Percentiles rank a stretch among this genome's conserved stretches.
Conservation (phyloP, 2,329 filamentous ascomycete species). For the Colletotrichum sp. region DNA sequence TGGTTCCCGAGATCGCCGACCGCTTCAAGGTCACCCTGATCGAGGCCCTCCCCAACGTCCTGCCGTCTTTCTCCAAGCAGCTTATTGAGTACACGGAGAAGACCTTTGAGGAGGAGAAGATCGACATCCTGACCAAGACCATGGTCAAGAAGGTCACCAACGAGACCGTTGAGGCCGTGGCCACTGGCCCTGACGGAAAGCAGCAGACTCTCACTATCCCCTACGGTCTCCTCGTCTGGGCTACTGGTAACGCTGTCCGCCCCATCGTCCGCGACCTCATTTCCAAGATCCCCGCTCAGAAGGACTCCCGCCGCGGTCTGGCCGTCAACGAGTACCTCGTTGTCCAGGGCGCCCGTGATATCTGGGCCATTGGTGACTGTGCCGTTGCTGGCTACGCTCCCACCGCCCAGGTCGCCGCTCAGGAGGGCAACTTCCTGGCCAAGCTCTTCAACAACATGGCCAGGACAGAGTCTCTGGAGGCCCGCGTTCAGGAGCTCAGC, state of each 20-base stretch:
- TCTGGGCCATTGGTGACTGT: slow-evolving; percentile 98
- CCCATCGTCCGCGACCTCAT: slow-evolving; percentile 92
- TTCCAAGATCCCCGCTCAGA: slow-evolving; percentile 89
- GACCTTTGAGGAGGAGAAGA: slow-evolving; percentile 98
- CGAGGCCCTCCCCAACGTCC: slow-evolving; percentile 93
- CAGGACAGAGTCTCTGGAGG: slow-evolving; percentile 85
- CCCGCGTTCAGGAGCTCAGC: slow-evolving; percentile 74
- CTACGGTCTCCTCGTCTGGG: slow-evolving; percentile 97
- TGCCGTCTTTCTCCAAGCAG: slow-evolving; percentile 99
- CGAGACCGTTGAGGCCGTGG: slow-evolving; percentile 90
- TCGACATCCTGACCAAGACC: slow-evolving; percentile 96
- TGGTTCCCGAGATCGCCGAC: slow-evolving; percentile 92
- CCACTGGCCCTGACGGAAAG: slow-evolving; percentile 79
- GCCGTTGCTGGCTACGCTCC: slow-evolving; percentile 97
- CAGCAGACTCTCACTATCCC: slow-evolving; percentile 84
- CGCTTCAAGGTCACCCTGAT: slow-evolving; percentile 98
- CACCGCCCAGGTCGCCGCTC: slow-evolving; percentile 93
- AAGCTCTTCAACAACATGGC: slow-evolving; percentile 99
- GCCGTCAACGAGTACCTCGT: slow-evolving; percentile 99
- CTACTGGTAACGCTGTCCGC: slow-evolving; percentile 93
- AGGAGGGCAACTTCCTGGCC: slow-evolving; percentile 95
- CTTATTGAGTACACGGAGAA: slow-evolving; percentile 99
- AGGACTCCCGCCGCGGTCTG: slow-evolving; percentile 91
- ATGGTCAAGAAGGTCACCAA: slow-evolving; percentile 98
- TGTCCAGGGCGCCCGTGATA: slow-evolving; percentile 94